These are phyloP conservation scores for Paramarasmius palmivorus DNA, from an alignment of 1,284 basidiomycete species.

Conservation along the genomic window DNA sequence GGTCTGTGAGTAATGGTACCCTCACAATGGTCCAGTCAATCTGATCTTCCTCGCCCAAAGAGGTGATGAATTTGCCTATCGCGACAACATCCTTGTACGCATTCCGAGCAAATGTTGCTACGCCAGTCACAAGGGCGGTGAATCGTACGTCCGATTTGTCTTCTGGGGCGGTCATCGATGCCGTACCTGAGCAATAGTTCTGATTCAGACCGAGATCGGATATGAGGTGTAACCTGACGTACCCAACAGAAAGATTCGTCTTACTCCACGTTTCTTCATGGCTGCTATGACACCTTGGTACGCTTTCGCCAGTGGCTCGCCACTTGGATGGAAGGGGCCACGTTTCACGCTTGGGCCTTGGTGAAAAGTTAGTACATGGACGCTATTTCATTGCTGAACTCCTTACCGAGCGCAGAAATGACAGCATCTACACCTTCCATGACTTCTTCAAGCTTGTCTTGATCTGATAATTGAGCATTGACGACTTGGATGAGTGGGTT, in stretches of 20 bases:
- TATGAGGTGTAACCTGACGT: background rate
- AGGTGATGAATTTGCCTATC: slow-evolving; percentile 55
- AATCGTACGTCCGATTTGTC: slow-evolving; percentile 58
- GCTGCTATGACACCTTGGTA: slow-evolving; percentile 53
- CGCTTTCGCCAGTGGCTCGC: slow-evolving; percentile 60
- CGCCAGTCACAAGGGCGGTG: slow-evolving; percentile 39
- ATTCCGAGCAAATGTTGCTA: slow-evolving; percentile 35
- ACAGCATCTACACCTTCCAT: slow-evolving; percentile 60
- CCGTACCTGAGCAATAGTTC: slow-evolving; percentile 31
- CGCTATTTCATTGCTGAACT: too few species aligned
- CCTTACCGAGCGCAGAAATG: slow-evolving; percentile 50
- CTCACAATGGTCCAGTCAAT: slow-evolving; percentile 69
- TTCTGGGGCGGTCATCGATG: slow-evolving; percentile 58
- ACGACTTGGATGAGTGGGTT: slow-evolving; percentile 48
- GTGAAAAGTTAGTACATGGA: too few species aligned
- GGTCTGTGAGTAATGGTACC: slow-evolving; percentile 58
- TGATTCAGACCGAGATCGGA: background rate
- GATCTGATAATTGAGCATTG: slow-evolving; percentile 56
- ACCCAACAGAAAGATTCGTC: slow-evolving; percentile 63
- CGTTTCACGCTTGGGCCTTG: slow-evolving; percentile 45
- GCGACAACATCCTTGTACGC: slow-evolving; percentile 50
- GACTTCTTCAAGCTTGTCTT: slow-evolving; percentile 46
- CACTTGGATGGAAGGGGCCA: slow-evolving; percentile 37
- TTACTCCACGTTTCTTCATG: slow-evolving; percentile 52
- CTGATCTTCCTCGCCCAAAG: slow-evolving; percentile 32